phyloP scores from a whole-genome alignment of 805 yeast species.

The Starmerella vaccinii region DNA sequence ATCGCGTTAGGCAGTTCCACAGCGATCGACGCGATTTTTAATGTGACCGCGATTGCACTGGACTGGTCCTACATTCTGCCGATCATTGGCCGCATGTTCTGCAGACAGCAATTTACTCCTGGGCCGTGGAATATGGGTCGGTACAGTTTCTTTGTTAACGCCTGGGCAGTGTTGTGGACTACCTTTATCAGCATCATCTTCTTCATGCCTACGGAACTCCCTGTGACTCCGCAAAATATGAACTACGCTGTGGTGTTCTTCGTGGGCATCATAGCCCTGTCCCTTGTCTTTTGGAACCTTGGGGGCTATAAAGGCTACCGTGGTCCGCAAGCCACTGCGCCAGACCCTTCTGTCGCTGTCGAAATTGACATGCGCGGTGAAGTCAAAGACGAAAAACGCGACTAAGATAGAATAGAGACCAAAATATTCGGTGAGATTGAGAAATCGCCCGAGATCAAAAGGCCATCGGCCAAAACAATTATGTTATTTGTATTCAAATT shows the following conservation, averaged over 20 bases:
- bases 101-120: slow-evolving; percentile 44
- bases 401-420: not conserved
- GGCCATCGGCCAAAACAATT: too few species aligned
- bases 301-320: slow-evolving; percentile 24
- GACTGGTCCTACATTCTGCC: slow-evolving; percentile 61
- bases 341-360: slow-evolving; percentile 23
- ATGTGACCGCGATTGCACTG: slow-evolving; percentile 62
- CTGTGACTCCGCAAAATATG: slow-evolving; percentile 26
- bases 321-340: slow-evolving; percentile 25
- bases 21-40: slow-evolving; percentile 60
- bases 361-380: slow-evolving; percentile 19
- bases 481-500: too few species aligned
- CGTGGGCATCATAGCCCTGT: slow-evolving; percentile 21
- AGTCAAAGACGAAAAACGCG: slow-evolving; percentile 22
- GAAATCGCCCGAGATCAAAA: too few species aligned
- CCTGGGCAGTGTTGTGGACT: slow-evolving; percentile 25
- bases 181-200: slow-evolving; percentile 24
- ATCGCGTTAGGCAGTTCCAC: slow-evolving; percentile 51
- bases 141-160: slow-evolving; percentile 24
- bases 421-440: too few species aligned
- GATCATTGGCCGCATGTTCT: slow-evolving; percentile 47
- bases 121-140: slow-evolving; percentile 63
- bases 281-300: slow-evolving; percentile 22
- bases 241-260: slow-evolving; percentile 28
- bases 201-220: slow-evolving; percentile 26